Evolutionary conservation across 2,329 filamentous ascomycete species (phyloP).

Genomic region (Xylaria sp.): DNA sequence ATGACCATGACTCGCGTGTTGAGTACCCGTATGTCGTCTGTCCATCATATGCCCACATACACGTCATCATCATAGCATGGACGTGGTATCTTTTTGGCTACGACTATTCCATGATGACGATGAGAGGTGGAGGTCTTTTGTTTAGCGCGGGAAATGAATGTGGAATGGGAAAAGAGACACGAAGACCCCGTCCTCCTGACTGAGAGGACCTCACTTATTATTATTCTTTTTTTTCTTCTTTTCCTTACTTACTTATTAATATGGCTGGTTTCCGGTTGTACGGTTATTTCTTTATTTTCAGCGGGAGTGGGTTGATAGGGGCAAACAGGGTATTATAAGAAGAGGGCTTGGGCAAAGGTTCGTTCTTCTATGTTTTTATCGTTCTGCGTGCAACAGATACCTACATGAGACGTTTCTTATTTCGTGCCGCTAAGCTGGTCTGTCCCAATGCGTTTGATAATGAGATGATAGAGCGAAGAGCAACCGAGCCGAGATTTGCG

Average conservation of each 20-base stretch:
- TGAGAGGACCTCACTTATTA: not conserved
- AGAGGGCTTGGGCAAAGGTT: not conserved
- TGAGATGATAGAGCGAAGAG: not conserved
- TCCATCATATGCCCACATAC: no score
- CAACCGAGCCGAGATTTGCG: not conserved
- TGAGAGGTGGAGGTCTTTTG: no score
- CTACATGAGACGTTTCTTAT: not conserved
- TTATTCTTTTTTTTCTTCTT: not conserved
- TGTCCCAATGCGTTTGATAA: not conserved
- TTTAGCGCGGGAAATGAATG: no score
- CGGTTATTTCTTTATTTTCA: not conserved
- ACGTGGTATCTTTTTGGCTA: no score
- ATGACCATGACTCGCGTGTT: not conserved
- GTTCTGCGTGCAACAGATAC: not conserved
- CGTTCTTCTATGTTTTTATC: not conserved
- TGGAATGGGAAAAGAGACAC: not conserved
- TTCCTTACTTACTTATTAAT: not conserved
- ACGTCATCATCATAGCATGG: no score
- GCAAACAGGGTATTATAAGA: not conserved
- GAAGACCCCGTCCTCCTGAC: not conserved
- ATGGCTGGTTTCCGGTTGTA: not conserved
- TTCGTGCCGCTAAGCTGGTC: not conserved
- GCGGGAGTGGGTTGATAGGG: not conserved
- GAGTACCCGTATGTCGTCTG: not conserved
- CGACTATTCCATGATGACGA: no score